Evolutionary conservation across 2,329 filamentous ascomycete genomes (phyloP).

Genomic region (Fusarium nurragi): DNA sequence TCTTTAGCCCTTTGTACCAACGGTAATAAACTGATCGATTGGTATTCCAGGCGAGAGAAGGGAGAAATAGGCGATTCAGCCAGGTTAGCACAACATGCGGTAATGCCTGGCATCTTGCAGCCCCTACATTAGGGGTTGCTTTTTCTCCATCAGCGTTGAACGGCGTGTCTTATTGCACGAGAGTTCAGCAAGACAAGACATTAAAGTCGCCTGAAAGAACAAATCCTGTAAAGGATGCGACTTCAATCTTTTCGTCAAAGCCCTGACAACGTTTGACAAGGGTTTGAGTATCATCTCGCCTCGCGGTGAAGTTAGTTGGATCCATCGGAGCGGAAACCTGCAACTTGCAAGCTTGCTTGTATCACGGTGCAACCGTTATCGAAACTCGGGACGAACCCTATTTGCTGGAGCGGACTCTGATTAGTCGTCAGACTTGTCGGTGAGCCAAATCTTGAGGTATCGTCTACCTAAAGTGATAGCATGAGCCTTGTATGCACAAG

Average conservation of each 20-base stretch:
- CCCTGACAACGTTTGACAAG: conserved; percentile 18
- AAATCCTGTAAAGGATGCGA: background rate
- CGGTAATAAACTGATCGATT: conserved; percentile 9
- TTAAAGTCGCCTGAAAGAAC: background rate
- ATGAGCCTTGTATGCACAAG: conserved; percentile 18
- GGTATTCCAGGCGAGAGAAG: conserved; percentile 22
- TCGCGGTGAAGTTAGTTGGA: conserved; percentile 21
- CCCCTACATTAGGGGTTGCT: conserved; percentile 22
- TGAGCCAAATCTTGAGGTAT: conserved; percentile 15
- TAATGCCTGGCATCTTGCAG: conserved; percentile 11
- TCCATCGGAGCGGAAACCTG: conserved; percentile 31
- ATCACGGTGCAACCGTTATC: conserved; percentile 32
- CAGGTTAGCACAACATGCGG: conserved; percentile 16
- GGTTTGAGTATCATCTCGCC: conserved; percentile 16
- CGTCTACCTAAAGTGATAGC: conserved; percentile 5
- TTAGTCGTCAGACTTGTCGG: conserved; percentile 26
- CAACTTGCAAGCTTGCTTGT: conserved; percentile 34
- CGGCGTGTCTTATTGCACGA: conserved; percentile 2
- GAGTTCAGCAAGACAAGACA: background rate
- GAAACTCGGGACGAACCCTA: conserved; percentile 39
- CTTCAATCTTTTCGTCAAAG: conserved; percentile 3
- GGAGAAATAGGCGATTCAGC: conserved; percentile 16
- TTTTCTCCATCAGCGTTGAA: conserved; percentile 18
- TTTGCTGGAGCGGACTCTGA: conserved; percentile 32
- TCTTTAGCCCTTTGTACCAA: conserved; percentile 3